Percentiles rank a stretch among this genome's conserved stretches.
phyloP scores from a whole-genome alignment of 78 protist species.

The Cyanophora paradoxa region DNA sequence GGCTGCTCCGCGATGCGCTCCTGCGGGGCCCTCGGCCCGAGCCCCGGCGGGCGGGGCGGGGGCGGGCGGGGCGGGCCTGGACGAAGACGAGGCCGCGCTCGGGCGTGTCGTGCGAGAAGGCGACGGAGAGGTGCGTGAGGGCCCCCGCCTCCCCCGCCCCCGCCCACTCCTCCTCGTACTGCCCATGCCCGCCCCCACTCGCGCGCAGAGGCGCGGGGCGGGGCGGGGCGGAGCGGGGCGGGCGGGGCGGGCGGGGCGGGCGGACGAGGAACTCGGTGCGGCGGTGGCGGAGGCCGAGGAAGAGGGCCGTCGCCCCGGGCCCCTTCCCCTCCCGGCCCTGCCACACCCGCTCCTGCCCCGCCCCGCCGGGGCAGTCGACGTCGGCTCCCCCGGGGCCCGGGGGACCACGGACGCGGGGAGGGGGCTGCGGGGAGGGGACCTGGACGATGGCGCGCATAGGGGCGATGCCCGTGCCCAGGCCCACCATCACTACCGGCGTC shows the following conservation, averaged over 20 bases:
- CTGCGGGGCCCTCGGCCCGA: constrained; percentile 67
- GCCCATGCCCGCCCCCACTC: no score
- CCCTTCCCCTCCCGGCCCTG: constrained; percentile 8
- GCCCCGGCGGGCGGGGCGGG: no score
- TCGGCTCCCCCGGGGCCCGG: no score
- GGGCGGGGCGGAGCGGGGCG: no score
- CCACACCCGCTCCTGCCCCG: constrained; percentile 32
- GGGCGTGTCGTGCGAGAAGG: constrained; percentile 72
- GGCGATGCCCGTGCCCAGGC: constrained; percentile 75
- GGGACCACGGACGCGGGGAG: no score
- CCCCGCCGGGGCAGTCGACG: no score
- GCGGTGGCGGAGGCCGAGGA: constrained; percentile 84
- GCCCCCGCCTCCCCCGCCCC: constrained; percentile 28
- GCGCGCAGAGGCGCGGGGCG: no score
- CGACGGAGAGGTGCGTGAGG: constrained; percentile 28
- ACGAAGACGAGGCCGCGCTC: no score
- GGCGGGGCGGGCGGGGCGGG: no score
- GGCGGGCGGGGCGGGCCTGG: no score
- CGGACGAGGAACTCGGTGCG: constrained; percentile 58
- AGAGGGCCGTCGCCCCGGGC: constrained; percentile 49
- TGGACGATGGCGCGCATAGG: no score
- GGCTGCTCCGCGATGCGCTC: constrained; percentile 44
- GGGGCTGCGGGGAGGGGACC: no score
- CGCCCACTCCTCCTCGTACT: constrained; percentile 60
- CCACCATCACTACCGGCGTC: constrained; percentile 38